Percentiles rank a stretch among this genome's conserved stretches.
These are phyloP conservation scores for Tieghemostelium lacteum DNA, from an alignment of 78 protist genomes.

Conservation along the genomic window DNA sequence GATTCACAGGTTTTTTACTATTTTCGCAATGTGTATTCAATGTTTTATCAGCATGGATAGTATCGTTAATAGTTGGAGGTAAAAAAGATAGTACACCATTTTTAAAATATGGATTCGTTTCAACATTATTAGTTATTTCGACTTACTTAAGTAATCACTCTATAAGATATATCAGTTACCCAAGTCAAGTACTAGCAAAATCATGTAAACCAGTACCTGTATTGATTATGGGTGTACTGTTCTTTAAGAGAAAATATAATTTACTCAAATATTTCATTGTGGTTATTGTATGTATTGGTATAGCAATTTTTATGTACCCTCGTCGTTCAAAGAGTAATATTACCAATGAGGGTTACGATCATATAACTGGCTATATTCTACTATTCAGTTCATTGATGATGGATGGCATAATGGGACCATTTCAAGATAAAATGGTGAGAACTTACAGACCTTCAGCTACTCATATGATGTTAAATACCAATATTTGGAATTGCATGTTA, in stretches of 20 bases:
- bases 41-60: slow-evolving; percentile 28
- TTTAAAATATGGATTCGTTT: slow-evolving; percentile 22
- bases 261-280: slow-evolving; percentile 32
- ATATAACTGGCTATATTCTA: slow-evolving; percentile 27
- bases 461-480: slow-evolving; percentile 60
- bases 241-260: slow-evolving; percentile 18
- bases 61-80: neutral
- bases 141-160: slow-evolving; percentile 48
- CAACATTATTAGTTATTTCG: slow-evolving; percentile 33
- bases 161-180: slow-evolving; percentile 62
- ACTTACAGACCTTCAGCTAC: slow-evolving; percentile 49
- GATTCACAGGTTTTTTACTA: slow-evolving; percentile 63
- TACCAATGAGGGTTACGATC: slow-evolving; percentile 6
- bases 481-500: slow-evolving; percentile 57
- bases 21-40: slow-evolving; percentile 33
- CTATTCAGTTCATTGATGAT: slow-evolving; percentile 38
- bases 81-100: slow-evolving; percentile 38
- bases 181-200: slow-evolving; percentile 68
- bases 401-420: slow-evolving; percentile 75
- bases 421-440: slow-evolving; percentile 55
- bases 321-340: neutral
- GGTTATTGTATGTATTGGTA: slow-evolving; percentile 36
- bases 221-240: slow-evolving; percentile 58
- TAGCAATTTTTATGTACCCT: slow-evolving; percentile 41
- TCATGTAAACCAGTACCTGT: slow-evolving; percentile 80